Evolutionary conservation across 2,329 filamentous ascomycete genomes (phyloP).

Genomic region (Hypoxylon sp.): DNA sequence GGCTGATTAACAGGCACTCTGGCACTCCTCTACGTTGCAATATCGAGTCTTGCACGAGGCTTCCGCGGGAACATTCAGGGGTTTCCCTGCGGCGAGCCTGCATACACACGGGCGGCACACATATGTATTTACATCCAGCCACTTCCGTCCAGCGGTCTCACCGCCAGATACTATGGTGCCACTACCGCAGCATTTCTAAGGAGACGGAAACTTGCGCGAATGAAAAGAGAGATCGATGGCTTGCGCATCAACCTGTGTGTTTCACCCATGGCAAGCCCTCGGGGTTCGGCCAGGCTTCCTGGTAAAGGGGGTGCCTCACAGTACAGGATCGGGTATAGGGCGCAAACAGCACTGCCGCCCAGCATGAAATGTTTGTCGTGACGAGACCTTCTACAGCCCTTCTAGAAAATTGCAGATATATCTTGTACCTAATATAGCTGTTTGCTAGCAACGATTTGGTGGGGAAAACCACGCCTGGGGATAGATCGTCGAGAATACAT

Average conservation of each 20-base stretch:
- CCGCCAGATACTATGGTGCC: neutral
- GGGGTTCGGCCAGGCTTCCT: constrained; percentile 7
- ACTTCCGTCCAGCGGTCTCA: neutral
- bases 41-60: neutral
- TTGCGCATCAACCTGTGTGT: constrained; percentile 13
- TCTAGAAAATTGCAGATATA: constrained; percentile 14
- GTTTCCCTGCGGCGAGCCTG: neutral
- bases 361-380: constrained; percentile 3
- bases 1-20: neutral
- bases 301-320: constrained; percentile 8
- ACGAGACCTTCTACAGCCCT: constrained; percentile 11
- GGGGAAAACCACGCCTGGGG: no score
- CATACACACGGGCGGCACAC: neutral
- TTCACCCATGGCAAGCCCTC: constrained; percentile 12
- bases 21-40: no score
- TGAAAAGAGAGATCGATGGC: constrained; percentile 6
- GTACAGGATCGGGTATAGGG: neutral
- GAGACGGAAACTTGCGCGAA: constrained; percentile 1
- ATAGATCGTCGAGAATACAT: no score
- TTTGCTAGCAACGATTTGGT: no score
- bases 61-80: neutral
- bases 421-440: no score
- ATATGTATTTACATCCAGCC: neutral
- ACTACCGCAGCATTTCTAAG: neutral
- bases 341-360: constrained; percentile 15